Base-by-base conservation (phyloP, 805 yeast species). In the Wickerhamiella musiphila region DNA sequence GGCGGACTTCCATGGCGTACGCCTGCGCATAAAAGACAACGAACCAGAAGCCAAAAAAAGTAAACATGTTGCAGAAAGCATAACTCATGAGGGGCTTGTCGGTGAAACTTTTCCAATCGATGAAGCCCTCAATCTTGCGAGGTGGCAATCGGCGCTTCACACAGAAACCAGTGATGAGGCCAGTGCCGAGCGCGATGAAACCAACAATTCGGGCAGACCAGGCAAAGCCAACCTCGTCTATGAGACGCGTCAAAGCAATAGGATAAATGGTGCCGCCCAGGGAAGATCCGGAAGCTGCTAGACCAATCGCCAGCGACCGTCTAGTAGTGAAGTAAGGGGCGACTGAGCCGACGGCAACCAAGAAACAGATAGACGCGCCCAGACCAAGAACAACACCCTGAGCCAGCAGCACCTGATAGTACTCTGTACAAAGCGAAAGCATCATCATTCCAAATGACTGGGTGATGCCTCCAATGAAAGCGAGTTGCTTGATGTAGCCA, bases 121-220 rank as follows among this genome's bases (percentile, higher is more conserved):
- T 5, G n/a, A 43, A 33, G 6, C 39, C 35, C 32, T 49, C 49
- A 0, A 46, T 31, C 19, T 34, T 39, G 11, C 51, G 44, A 2
- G 53, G 52, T 9, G 51, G 52, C 6, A 53, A 35, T n/a, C 59
- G 37, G 4, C 55, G 38, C 16, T 39, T 40, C 23, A 49, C 29
- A 10, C 46, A 29, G 6, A 47, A 12, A 15, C 47, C 43, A 29
- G 52, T 35, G 7, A 49, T 26, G 6, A 35, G 22, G n/a, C 41
- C 36, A 12, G 55, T 49, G 0, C 36, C 55, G 7, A 56, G 37
- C 29, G 58, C 52, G 15, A 67, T 46, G 39, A 69, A 60, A 0
- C 67, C 68, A 31, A 67, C 48, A 12, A 60, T 53, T 31, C 75
- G 54, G 28, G 66, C 56, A 4, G 69, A 63, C 74, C 74, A 69